Evolutionary conservation across 257 asterid species (phyloP), one percentile per base, ranked within the genome.

Genomic region (Gardenia jasminoides): DNA sequence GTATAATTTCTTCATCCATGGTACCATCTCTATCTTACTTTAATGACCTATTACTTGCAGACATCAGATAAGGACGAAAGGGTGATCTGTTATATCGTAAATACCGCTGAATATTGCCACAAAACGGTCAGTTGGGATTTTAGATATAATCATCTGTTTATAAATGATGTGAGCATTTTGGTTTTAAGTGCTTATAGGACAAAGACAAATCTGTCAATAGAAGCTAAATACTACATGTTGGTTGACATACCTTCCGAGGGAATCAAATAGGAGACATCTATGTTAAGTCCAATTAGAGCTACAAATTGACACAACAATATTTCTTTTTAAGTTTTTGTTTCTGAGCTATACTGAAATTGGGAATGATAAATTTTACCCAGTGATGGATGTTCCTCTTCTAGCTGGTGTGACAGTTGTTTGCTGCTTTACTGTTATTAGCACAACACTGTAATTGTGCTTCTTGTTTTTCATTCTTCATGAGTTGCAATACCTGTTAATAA

Each of bases 71-170:
- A 87, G 92, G 99, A 96, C 80, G 99, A 96, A 81, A 93, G 93
- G 52, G 85, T 91, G 82, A 93, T 93, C 82, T 93, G 99, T 87
- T 93, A 96, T 79, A 92, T 96, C 44, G 99, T 96, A 54, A 96
- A 94, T 89, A 96, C 99, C 77, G 97, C 99, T 85, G 99, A 96
- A 86, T 96, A 96, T 89, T 96, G 99, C 85, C 99, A 92, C 89
- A 93, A 83, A 84, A 96, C 99, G 92, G 99, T 88, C 65, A 75
- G 91, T 92, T 82, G 48, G 70, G 89, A 84, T 84, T 66, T 76
- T 22, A 19, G 78, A 76, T 68, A 76, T 74, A 86, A 69, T 62
- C 70, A 62, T 79, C 39, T 79, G n/a, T 76, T 10, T n/a, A 75
- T 59, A 75, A 75, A 33, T 13, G 72, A 33, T 30, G 20, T 36